Conservation (phyloP, 2,329 filamentous ascomycete species). For the Alternaria sp. region DNA sequence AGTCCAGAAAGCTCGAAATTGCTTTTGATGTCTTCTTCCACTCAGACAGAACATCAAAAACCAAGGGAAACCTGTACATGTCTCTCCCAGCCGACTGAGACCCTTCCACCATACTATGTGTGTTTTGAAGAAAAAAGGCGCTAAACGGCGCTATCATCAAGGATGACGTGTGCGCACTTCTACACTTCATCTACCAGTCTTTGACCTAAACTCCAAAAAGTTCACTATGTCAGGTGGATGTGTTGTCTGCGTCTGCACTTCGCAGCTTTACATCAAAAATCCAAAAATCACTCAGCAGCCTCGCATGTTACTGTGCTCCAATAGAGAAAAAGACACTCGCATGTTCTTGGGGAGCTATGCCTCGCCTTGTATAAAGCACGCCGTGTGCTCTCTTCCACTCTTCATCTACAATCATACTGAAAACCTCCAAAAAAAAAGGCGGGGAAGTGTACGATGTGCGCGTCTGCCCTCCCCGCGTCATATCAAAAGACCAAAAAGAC, state of each 20-base stretch:
- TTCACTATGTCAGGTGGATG: accelerated
- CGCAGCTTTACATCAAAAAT: background rate
- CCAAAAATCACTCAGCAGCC: too few relatives aligned
- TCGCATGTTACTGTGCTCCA: too few relatives aligned
- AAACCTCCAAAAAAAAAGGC: too few relatives aligned
- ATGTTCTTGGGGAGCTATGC: too few relatives aligned
- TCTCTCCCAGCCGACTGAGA: too few relatives aligned
- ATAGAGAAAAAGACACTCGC: too few relatives aligned
- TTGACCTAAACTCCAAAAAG: background rate
- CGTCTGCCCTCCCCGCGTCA: background rate
- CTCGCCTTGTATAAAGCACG: background rate
- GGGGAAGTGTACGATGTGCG: too few relatives aligned
- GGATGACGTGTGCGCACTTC: background rate
- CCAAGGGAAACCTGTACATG: too few relatives aligned
- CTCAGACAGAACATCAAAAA: too few relatives aligned
- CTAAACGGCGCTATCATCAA: too few relatives aligned
- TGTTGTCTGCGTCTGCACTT: background rate
- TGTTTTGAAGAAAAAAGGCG: too few relatives aligned
- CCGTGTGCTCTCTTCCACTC: accelerated
- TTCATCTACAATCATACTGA: background rate
- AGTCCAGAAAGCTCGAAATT: background rate
- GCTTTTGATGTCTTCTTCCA: background rate
- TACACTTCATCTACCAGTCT: background rate
- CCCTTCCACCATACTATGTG: too few relatives aligned
- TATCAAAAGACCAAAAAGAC: background rate